Evolutionary conservation across 139 green algal genomes (phyloP).

Genomic region (Raphidocelis subcapitata): DNA sequence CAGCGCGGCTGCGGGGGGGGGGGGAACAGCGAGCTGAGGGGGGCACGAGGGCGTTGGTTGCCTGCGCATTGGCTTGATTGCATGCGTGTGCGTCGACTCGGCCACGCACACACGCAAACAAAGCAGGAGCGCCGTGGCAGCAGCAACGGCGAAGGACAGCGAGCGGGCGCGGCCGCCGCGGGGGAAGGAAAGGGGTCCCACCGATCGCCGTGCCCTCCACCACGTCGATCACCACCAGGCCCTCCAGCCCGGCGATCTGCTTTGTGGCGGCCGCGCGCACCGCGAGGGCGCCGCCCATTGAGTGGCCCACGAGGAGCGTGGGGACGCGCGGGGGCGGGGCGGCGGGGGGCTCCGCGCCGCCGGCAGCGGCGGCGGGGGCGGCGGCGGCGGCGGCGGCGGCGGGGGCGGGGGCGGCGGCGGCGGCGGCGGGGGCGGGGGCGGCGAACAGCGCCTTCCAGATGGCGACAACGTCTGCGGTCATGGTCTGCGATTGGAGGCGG

Average conservation of each 20-base stretch:
- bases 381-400: background rate
- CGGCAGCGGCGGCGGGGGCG: background rate
- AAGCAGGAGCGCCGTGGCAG: background rate
- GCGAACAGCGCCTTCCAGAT: constrained; percentile 68
- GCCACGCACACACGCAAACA: too few species aligned
- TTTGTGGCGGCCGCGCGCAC: constrained; percentile 56
- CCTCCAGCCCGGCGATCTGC: constrained; percentile 58
- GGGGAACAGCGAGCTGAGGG: background rate
- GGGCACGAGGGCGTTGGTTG: background rate
- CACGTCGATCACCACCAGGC: constrained; percentile 91
- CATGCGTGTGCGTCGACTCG: too few species aligned
- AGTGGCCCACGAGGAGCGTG: constrained; percentile 81
- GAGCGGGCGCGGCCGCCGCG: background rate
- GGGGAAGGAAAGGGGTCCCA: constrained; percentile 18
- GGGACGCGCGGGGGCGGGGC: constrained; percentile 18
- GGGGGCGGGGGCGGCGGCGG: constrained; percentile 12
- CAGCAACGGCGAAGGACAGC: background rate
- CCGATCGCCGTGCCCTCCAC: constrained; percentile 87
- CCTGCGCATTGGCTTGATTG: background rate
- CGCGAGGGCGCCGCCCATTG: constrained; percentile 85
- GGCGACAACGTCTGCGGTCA: constrained; percentile 60
- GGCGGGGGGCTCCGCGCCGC: too few species aligned
- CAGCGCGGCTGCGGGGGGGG: constrained; percentile 56
- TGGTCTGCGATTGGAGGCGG: constrained; percentile 34
- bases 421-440: background rate